Evolutionary conservation across 768 basidiomycete genomes (phyloP).

Genomic region (Serendipita vermifera): DNA sequence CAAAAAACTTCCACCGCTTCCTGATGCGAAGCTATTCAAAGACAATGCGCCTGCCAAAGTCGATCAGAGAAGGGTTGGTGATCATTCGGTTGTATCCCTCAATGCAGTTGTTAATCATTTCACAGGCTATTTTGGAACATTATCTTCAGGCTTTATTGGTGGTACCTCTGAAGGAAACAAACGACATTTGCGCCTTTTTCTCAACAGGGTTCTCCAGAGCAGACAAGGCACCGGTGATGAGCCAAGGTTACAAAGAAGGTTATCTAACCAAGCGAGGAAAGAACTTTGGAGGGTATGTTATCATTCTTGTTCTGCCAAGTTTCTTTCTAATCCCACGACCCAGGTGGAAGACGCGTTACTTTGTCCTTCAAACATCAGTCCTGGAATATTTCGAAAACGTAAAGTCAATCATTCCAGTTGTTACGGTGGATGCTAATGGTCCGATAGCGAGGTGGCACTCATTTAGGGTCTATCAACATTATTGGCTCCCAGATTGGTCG

Average conservation of each 20-base stretch:
- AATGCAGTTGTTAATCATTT: slow-evolving; percentile 4
- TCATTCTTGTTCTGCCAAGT: not conserved
- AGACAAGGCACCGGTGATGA: slow-evolving; percentile 60
- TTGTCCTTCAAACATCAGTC: slow-evolving; percentile 80
- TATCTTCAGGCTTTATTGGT: slow-evolving; percentile 77
- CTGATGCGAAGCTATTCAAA: slow-evolving; percentile 89
- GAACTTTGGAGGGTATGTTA: slow-evolving; percentile 71
- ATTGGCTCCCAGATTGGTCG: slow-evolving; percentile 94
- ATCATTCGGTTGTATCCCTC: not conserved
- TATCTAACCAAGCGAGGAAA: slow-evolving; percentile 93
- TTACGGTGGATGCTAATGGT: slow-evolving; percentile 6
- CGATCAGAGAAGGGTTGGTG: slow-evolving; percentile 82
- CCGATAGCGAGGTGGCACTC: slow-evolving; percentile 69
- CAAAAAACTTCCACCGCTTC: slow-evolving; percentile 69
- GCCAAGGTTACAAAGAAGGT: slow-evolving; percentile 81
- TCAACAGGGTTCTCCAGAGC: slow-evolving; percentile 78
- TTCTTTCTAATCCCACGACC: not conserved
- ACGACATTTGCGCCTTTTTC: slow-evolving; percentile 84
- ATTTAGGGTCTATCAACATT: slow-evolving; percentile 80
- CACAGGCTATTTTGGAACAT: slow-evolving; percentile 42
- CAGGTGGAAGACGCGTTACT: slow-evolving; percentile 84
- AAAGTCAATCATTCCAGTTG: slow-evolving; percentile 28
- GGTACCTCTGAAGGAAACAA: slow-evolving; percentile 73
- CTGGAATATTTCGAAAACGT: slow-evolving; percentile 95
- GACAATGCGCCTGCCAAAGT: slow-evolving; percentile 95